phyloP scores from a whole-genome alignment of 768 basidiomycete species.

The Mycena floridula region DNA sequence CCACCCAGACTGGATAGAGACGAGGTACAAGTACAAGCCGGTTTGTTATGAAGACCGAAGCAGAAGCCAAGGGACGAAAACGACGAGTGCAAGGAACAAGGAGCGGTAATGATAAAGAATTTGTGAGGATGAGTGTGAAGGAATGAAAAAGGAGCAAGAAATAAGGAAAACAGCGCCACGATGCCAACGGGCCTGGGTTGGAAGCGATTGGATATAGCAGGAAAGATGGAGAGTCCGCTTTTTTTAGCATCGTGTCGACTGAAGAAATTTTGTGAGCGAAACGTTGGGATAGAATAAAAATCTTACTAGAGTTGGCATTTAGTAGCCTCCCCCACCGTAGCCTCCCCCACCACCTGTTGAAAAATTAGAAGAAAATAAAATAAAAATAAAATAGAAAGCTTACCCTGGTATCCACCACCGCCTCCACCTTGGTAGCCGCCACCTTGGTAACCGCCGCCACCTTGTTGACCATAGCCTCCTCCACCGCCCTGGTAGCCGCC shows the following conservation, averaged over 20 bases:
- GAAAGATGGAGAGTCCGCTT: too few relatives aligned
- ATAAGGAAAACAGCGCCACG: too few relatives aligned
- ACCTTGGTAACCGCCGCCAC: conserved; percentile 27
- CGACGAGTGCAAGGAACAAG: conserved; percentile 27
- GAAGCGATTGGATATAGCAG: too few relatives aligned
- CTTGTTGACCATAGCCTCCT: conserved; percentile 14
- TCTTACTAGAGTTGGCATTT: too few relatives aligned
- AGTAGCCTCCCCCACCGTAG: conserved; percentile 19
- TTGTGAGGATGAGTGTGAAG: conserved; percentile 26
- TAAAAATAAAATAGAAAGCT: conserved; percentile 10
- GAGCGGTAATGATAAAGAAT: conserved; percentile 30
- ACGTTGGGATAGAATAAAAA: conserved; percentile 9
- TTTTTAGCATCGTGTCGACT: too few relatives aligned
- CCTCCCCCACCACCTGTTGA: neutral
- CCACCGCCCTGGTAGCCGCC: conserved; percentile 20
- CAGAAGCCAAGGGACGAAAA: conserved; percentile 4
- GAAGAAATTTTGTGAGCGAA: too few relatives aligned
- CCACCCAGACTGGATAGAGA: conserved; percentile 12
- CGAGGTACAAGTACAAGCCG: conserved; percentile 39
- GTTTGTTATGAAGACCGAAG: conserved; percentile 33
- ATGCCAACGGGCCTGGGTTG: too few relatives aligned
- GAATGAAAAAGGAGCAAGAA: conserved; percentile 13
- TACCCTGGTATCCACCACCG: conserved; percentile 3
- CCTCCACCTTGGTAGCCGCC: conserved; percentile 10
- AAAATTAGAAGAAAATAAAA: neutral